Conservation (phyloP, 495 filamentous ascomycete species). For the Acidomyces sp. region DNA sequence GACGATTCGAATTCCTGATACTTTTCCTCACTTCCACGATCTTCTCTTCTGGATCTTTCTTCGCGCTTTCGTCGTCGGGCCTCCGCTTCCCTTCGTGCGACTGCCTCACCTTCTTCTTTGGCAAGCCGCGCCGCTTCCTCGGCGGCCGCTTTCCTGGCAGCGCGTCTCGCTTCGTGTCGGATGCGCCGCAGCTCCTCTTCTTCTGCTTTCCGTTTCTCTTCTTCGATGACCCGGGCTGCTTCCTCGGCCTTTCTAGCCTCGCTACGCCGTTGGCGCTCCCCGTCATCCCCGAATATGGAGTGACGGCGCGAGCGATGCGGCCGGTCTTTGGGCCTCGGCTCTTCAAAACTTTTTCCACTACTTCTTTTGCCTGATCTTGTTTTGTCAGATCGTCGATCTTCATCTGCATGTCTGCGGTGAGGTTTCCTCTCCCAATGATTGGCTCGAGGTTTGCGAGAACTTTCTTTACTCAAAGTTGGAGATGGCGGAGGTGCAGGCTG, state of each 20-base stretch:
- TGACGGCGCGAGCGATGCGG: background rate
- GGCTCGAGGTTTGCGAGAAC: constrained; percentile 9
- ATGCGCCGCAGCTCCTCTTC: constrained; percentile 5
- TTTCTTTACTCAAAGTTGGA: constrained; percentile 12
- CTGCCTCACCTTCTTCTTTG: constrained; percentile 6
- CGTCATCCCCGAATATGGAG: constrained; percentile 8
- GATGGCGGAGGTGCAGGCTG: constrained; percentile 5
- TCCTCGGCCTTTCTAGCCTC: constrained; percentile 11
- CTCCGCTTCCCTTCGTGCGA: background rate
- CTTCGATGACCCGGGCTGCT: constrained; percentile 1
- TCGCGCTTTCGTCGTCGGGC: background rate
- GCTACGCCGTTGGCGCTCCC: constrained; percentile 6
- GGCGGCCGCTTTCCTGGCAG: constrained; percentile 2
- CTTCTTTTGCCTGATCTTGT: constrained; percentile 1
- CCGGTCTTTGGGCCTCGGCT: constrained; percentile 3
- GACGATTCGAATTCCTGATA: too few species aligned
- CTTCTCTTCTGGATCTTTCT: background rate
- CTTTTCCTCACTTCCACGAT: too few species aligned
- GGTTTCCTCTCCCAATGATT: constrained; percentile 14
- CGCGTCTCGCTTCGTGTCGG: constrained; percentile 6
- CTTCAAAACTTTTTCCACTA: background rate
- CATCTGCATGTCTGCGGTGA: background rate
- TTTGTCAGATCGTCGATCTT: background rate
- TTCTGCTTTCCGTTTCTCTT: constrained; percentile 7
- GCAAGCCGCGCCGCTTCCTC: constrained; percentile 2